Base-by-base conservation (phyloP, 2,329 filamentous ascomycete species). In the Colletotrichum agaves region DNA sequence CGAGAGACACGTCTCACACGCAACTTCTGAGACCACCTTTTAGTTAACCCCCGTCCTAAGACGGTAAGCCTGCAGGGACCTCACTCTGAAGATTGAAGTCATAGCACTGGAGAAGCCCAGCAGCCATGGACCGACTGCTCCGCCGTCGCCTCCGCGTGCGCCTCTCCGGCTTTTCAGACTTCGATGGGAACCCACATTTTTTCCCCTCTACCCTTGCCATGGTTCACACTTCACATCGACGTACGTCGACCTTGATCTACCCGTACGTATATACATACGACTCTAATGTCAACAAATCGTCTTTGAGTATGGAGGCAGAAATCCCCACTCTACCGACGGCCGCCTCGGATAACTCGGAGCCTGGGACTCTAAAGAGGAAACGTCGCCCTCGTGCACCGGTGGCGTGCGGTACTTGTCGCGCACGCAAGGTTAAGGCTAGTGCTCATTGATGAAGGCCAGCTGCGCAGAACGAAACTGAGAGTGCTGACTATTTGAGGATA, bases 381-480 rank as follows among this genome's bases (percentile, higher is more conserved):
- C 58, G 68, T 15, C 37, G 56, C 13, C 65, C 65, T 39, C 65
- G 68, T 12, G 65, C 64, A 19, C 56, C 68, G 5, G 41, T 67
- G 2, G 68, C 64, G 3, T 70, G 68, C 33, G 68, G 65, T 11
- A 68, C 68, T 21, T 70, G 68, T 23, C 59, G 68, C 13, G 55
- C 65, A 15, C 68, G 68, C 19, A 70, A 70, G 41, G 56, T 70
- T 19, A 70, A 70, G 68, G 68, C 68, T 35, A 47, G 68, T 59
- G 13, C 21, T 37, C n/a, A 6, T 21, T 31, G 11, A 23, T 21
- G 19, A 37, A 37, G 31, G 11, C 13, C 15, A 50, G 21, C 27
- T 50, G 17, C 17, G 27, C 17, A 17, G 33, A 47, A 31, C 10
- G 19, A 11, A 31, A 33, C n/a, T 5, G 17, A 31, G 3, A 35